Base-by-base conservation (phyloP, 2,329 filamentous ascomycete species). In the Diaporthe nobilis region DNA sequence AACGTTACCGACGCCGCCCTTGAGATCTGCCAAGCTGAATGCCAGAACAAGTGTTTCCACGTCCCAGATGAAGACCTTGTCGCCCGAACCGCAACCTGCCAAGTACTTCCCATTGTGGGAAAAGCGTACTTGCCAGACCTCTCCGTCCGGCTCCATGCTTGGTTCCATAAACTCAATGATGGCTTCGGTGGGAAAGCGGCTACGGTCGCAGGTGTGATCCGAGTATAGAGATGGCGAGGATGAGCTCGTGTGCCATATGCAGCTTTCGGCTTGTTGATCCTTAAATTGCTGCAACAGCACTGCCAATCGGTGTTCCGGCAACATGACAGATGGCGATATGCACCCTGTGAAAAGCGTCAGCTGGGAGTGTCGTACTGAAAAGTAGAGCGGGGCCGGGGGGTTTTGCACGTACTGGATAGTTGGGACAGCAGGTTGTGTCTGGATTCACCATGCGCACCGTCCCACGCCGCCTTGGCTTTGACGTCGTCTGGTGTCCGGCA, bases 261-360 rank as follows among this genome's bases (percentile, higher is more conserved):
- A 99, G 42, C 90, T 91, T 71, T 92, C 90, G 75, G 98, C 94
- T 85, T 98, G 96, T 77, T 89, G 91, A 77, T 93, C 90, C 82
- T 98, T 98, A 51, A 98, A 92, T 78, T 97, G 92, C 75, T 96
- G 90, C 71, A 99, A 87, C 22, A 99, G 87, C 47, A 92, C 90
- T 2, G 95, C 95, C 60, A 99, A 88, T 9, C 97, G 93, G 83
- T 97, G 94, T 81, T 98, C 95, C 1, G 97, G 97, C 73, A 99
- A 94, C 96, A 99, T 98, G 60, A 98, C 94, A 5, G 95, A 97
- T 0, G 97, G 96, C 1, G 97, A 98, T 83, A 99, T 98, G 74
- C 92, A 98, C 87, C 90, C 94, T 96, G 79, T 25, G 76, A 25
- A 49, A 47, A 44, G 58, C 53, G 74, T 85, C 72, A 83, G 76